Conservation (phyloP, 352 stramenopile genomes). For the Phytopythium vexans region DNA sequence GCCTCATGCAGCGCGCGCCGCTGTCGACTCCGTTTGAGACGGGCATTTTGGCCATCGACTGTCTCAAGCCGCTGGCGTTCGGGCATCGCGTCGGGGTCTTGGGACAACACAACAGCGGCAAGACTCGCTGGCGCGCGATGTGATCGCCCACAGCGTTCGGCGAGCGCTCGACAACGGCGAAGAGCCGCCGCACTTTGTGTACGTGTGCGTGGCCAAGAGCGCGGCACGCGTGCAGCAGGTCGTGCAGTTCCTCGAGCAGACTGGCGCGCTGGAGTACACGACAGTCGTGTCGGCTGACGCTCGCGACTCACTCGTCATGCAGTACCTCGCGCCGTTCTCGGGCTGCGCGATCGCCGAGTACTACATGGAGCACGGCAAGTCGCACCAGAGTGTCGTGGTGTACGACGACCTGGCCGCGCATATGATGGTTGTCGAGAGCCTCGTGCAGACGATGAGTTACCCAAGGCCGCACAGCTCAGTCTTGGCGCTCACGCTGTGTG, state of each 20-base stretch:
- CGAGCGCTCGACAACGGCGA: conserved; percentile 16
- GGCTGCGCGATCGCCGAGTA: conserved; percentile 73
- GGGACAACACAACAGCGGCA: conserved; percentile 65
- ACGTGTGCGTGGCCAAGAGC: conserved; percentile 70
- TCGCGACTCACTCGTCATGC: conserved; percentile 65
- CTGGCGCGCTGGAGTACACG: conserved; percentile 40
- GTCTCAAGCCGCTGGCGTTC: conserved; percentile 67
- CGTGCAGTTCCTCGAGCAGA: conserved; percentile 43
- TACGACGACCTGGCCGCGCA: conserved; percentile 81
- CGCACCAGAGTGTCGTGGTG: conserved; percentile 57
- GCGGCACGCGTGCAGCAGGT: conserved; percentile 60
- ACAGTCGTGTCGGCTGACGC: conserved; percentile 70
- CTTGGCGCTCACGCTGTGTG: conserved; percentile 57
- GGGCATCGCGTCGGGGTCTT: conserved; percentile 69
- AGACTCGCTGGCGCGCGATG: conserved; percentile 68
- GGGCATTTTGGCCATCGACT: conserved; percentile 69
- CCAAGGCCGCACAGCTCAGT: conserved; percentile 53
- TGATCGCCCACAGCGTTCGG: conserved; percentile 59
- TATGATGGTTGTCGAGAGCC: conserved; percentile 63
- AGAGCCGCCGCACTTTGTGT: conserved; percentile 66
- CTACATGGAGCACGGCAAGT: conserved; percentile 52
- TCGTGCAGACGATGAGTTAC: conserved; percentile 72
- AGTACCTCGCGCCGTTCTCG: conserved; percentile 80
- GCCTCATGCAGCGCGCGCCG: conserved; percentile 51
- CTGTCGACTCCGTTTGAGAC: conserved; percentile 58